phyloP scores from a whole-genome alignment of 768 basidiomycete species.

The Leucosporidium creatinivorum region DNA sequence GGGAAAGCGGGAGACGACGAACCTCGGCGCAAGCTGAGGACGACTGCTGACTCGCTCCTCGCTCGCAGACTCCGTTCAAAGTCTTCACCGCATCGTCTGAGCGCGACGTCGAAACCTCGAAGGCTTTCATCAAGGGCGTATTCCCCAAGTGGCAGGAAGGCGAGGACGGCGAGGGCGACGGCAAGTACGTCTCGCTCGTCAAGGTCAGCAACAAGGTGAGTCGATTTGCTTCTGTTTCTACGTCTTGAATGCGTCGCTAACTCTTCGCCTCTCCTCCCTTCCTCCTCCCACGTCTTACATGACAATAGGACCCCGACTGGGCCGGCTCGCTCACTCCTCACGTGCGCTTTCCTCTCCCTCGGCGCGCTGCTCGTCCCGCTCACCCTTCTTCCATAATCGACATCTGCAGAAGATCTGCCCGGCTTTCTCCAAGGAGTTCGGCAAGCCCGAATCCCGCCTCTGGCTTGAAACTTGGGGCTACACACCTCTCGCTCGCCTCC shows the following conservation, averaged over 20 bases:
- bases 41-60: background rate
- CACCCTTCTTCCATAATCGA: background rate
- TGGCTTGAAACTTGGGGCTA: conserved; percentile 42
- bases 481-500: conserved; percentile 22
- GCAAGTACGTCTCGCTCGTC: conserved; percentile 41
- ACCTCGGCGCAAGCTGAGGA: conserved; percentile 3
- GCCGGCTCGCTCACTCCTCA: conserved; percentile 42
- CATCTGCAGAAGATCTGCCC: conserved; percentile 42
- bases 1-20: background rate
- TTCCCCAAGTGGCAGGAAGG: conserved; percentile 44
- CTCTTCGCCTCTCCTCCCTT: background rate
- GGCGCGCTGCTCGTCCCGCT: background rate
- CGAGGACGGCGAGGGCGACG: conserved; percentile 43
- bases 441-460: conserved; percentile 38
- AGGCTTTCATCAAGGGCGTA: conserved; percentile 42
- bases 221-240: background rate
- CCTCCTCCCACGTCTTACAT: no score
- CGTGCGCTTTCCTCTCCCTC: conserved; percentile 28
- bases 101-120: conserved; percentile 42
- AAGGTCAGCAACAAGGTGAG: conserved; percentile 42
- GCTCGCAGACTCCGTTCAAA: conserved; percentile 23
- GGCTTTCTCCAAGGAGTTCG: conserved; percentile 42
- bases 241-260: no score
- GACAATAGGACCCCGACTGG: conserved; percentile 38
- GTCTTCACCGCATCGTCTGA: conserved; percentile 43